Base-by-base conservation (phyloP, 176 grass and related monocot genomes). In the Carex kokanica region DNA sequence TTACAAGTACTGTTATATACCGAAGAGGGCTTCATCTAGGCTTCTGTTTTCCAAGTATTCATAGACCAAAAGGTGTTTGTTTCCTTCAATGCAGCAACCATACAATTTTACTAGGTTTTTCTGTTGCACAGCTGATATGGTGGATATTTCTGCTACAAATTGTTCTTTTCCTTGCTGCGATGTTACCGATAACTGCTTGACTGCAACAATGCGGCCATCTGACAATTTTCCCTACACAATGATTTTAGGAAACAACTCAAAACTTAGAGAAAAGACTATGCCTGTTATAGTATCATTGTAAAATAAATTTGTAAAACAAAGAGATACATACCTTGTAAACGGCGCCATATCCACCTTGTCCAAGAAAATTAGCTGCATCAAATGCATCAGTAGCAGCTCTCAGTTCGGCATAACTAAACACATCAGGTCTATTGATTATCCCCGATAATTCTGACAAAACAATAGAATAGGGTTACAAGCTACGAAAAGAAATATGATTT, bases 261-360 rank as follows among this genome's bases (percentile, higher is more conserved):
- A 73, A 51, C 41, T 32, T 64, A 64, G 24, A 64, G 4, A 64
- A 25, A 64, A 13, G 11, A 59, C 20, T 17, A 29, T 52, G 8
- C 13, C 13, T 47, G 21, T n/a, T n/a, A 74, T 13, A 31, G 21
- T 53, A 0, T 54, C 47, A 75, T 34, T 15, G 49, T 17, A 51
- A 51, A 5, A 52, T 45, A 71, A 45, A 71, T 71, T 13, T 21
- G 20, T 8, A 2, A 74, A 27, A 77, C 77, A 17, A n/a, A n/a
- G 16, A 72, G 24, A 36, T 64, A 85, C 15, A 4, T n/a, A 97
- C 91, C 91, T 94, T 97, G 79, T 84, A 88, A 60, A 97, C 94
- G 0, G 79, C 73, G 20, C 94, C 94, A 87, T 93, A 97, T 86
- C 94, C 94, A 64, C 94, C 94, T 87, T 88, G 79, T 56, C 94